Base-by-base conservation (phyloP, 2,329 filamentous ascomycete genomes). In the Xylariaceae sp. region DNA sequence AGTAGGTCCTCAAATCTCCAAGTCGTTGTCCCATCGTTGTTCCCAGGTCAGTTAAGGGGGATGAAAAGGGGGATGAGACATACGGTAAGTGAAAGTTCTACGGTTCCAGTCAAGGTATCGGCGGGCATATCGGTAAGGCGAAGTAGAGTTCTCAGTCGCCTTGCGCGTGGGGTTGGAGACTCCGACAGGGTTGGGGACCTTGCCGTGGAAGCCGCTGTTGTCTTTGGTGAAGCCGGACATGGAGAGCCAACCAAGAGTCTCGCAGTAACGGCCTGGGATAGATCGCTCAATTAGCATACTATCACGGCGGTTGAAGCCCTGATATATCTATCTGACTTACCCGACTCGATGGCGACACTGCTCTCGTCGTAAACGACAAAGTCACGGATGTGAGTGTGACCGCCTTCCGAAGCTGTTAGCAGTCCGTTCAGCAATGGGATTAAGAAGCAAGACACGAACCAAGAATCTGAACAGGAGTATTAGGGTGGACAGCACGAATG, bases 61-160 rank as follows among this genome's bases (percentile, higher is more conserved):
- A 30, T 5, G 8, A 35, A 42, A 18, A 34, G 37, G 35, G n/a
- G 10, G 11, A 13, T 3, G 30, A 44, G 15, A 39, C 56, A 42
- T 49, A 59, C 57, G 86, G 67, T 84, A 87, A 59, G 81, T 77
- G 66, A 88, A 88, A 0, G 84, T 86, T n/a, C 78, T 74, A 4
- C 84, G 79, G 70, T 88, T 88, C 81, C 84, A 88, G 72, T 89
- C 86, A 8, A 89, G 76, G 67, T 88, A 88, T 23, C 85, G 79
- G 6, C 86, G 80, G 2, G 81, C 80, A 67, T 82, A 86, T 7
- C 72, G 65, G 59, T 74, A 75, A 48, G 74, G 74, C 5, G 77
- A 71, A 1, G 71, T 74, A 8, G 73, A 72, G 55, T 70, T 74
- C 3, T 69, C 63, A 1, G 66, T 71, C 1, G 77, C 78, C 54